Evolutionary conservation across 108 stramenopile species (phyloP), one percentile per base, ranked within the genome.

Genomic region (Skeletonema marinoi): DNA sequence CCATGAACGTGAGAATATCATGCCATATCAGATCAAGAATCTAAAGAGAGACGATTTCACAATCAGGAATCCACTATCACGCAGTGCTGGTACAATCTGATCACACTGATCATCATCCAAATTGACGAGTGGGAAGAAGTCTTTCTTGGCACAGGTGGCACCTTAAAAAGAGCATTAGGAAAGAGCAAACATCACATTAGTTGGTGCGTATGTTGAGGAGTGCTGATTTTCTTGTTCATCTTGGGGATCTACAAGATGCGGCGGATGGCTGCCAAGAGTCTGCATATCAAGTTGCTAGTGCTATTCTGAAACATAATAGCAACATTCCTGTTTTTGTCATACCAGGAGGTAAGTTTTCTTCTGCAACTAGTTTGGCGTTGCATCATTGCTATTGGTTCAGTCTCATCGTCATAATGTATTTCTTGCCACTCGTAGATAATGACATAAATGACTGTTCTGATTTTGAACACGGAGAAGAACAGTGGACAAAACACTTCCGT

Each of bases 51-150:
- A 65, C 7, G 88, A 73, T 65, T 71, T 70, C 3, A 89, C 72
- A 46, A 89, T 32, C 7, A 89, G 78, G 71, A 92, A 92, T 9
- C 91, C 91, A 70, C 89, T 92, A 2, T 63, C 25, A 54, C 75
- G 75, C 32, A 92, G 66, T 0, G 67, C 60, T 46, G 16, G 17
- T 63, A 81, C 30, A 73, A 84, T 65, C 13, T 65, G 32, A 54
- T 21, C 33, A 48, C 14, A 54, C 10, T 68, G 17, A 42, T 66
- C 25, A 0, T 60, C 44, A 59, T 73, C 61, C 17, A 80, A 19
- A 48, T 73, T 50, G 31, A 80, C 62, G 2, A 80, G 68, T 41
- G 73, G 79, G 33, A 80, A 70, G n/a, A 33, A 39, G 32, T 38
- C 54, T 25, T 32, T 61, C 29, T 41, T 44, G n/a, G 4, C 0